Base-by-base conservation (phyloP, 306 rosid species). In the Prunus dulcis region DNA sequence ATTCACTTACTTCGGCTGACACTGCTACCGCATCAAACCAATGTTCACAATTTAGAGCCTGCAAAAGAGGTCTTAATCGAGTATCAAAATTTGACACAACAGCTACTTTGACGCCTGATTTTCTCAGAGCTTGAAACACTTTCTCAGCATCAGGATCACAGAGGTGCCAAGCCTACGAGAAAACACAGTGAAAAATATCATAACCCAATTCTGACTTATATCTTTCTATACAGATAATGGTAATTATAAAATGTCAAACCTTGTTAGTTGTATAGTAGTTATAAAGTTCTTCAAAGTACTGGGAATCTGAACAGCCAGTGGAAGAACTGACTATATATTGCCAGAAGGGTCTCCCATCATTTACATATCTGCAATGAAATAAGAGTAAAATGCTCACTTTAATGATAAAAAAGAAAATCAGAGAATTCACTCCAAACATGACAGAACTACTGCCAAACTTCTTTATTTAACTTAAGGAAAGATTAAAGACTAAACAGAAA, bases 11-110 rank as follows among this genome's bases (percentile, higher is more conserved):
- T 89, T 95, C 98, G 64, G 98, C 97, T 53, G 98, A 95, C 53
- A 95, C 97, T 52, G 98, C 98, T 49, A 95, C 90, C 5, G 97
- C 98, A 83, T 95, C 98, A 75, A 95, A 95, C 98, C 98, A 95
- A 66, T 81, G 78, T 57, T 95, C 98, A 70, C 98, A 95, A 22
- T 89, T 85, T 77, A 95, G 77, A 72, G 90, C 92, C 66, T 81
- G 86, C 85, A 95, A 73, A 18, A 95, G 87, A 71, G 98, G 96
- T 81, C 97, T 88, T 73, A 95, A 81, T 56, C 98, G 87, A 71
- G 97, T 95, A 80, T 95, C 98, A 67, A 95, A 95, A 76, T 95
- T 95, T 49, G 98, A 95, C 69, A 95, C 97, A 64, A 92, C 67
- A 9, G 93, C 98, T 75, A 92, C 73, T 83, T 89, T 92, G 58